Evolutionary conservation across 164 flowering plant species (phyloP).

Genomic region (Annona squamosa): DNA sequence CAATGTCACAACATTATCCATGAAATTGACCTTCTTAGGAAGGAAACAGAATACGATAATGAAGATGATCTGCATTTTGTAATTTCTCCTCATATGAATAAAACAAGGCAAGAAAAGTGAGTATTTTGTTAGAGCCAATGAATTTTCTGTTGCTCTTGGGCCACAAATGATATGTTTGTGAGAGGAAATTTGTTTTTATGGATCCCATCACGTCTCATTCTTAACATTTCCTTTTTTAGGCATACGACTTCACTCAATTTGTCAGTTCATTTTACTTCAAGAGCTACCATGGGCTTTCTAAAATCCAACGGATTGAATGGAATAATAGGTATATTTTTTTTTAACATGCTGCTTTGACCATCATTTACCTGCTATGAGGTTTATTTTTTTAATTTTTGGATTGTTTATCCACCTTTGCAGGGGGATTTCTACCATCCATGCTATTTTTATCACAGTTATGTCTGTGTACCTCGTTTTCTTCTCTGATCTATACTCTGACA

Average conservation of each 20-base stretch:
- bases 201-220: neutral
- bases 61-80: too few relatives aligned
- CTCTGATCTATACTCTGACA: conserved; percentile 74
- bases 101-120: too few relatives aligned
- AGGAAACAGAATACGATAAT: too few relatives aligned
- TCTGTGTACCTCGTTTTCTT: conserved; percentile 87
- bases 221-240: conserved; percentile 29
- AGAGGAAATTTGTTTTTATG: neutral
- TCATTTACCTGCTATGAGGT: neutral
- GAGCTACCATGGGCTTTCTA: conserved; percentile 59
- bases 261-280: conserved; percentile 59
- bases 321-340: conserved; percentile 61
- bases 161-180: too few relatives aligned
- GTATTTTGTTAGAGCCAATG: too few relatives aligned
- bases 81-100: too few relatives aligned
- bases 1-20: too few relatives aligned
- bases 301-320: conserved; percentile 79
- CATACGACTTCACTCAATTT: conserved; percentile 60
- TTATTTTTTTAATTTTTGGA: neutral
- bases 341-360: neutral
- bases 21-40: too few relatives aligned
- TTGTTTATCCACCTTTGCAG: conserved; percentile 39
- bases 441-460: conserved; percentile 61
- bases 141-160: too few relatives aligned
- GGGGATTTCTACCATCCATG: conserved; percentile 82